Percentiles rank a stretch among this genome's conserved stretches.
phyloP scores from a whole-genome alignment of 352 stramenopile genomes.

The Globisporangium radiosum region DNA sequence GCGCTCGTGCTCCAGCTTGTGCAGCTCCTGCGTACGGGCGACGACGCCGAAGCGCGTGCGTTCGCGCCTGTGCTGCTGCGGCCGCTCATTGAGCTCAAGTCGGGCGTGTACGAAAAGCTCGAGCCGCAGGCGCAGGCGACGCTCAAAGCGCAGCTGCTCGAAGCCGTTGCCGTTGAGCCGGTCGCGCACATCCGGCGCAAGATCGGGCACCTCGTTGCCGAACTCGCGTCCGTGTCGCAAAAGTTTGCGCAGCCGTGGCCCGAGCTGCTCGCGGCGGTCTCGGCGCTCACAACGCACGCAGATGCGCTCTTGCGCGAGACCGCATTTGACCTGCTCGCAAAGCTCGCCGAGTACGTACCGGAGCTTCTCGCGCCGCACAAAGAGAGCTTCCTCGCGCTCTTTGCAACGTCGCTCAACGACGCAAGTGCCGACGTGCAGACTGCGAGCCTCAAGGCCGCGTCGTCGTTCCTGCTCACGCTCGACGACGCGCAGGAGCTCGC shows the following conservation, averaged over 20 bases:
- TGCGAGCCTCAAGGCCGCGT: conserved; percentile 61
- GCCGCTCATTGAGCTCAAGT: conserved; percentile 63
- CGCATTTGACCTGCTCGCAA: conserved; percentile 69
- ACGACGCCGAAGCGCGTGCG: conserved; percentile 56
- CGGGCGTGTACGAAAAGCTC: conserved; percentile 57
- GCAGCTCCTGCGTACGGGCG: conserved; percentile 44
- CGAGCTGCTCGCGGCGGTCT: conserved; percentile 61
- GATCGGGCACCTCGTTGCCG: conserved; percentile 68
- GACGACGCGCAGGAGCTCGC: conserved; percentile 61
- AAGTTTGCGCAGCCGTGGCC: conserved; percentile 57
- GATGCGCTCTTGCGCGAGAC: conserved; percentile 67
- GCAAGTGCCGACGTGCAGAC: conserved; percentile 54
- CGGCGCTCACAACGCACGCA: conserved; percentile 43
- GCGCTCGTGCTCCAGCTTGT: conserved; percentile 62
- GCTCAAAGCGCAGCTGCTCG: conserved; percentile 71
- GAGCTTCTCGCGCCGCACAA: conserved; percentile 69
- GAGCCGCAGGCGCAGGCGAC: conserved; percentile 38
- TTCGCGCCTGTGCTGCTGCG: conserved; percentile 79
- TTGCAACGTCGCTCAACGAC: conserved; percentile 67
- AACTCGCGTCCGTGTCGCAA: conserved; percentile 52
- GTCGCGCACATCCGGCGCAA: conserved; percentile 78
- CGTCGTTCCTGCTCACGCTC: conserved; percentile 68
- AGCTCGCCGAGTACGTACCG: conserved; percentile 63
- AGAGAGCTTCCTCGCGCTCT: conserved; percentile 74
- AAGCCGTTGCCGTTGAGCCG: conserved; percentile 54